These are phyloP conservation scores for Fusarium goolgardi DNA, from an alignment of 2,329 filamentous ascomycete species.

Conservation along the genomic window DNA sequence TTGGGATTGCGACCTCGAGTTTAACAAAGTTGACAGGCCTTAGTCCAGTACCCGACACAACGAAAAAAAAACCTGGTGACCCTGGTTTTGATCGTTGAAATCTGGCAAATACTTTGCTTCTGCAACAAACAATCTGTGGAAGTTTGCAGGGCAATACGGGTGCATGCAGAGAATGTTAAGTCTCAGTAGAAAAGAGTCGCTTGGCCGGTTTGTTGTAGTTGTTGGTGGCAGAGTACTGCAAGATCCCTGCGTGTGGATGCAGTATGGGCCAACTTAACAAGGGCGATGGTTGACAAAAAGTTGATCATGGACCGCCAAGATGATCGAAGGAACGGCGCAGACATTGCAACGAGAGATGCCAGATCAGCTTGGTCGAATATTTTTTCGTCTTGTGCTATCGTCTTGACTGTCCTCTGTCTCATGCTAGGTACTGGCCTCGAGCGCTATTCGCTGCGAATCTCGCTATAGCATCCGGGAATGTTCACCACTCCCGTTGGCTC, in stretches of 20 bases:
- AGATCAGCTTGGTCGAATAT: slow-evolving; percentile 60
- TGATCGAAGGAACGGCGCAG: slow-evolving; percentile 51
- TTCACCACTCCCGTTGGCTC: slow-evolving; percentile 53
- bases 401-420: slow-evolving; percentile 64
- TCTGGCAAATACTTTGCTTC: slow-evolving; percentile 7
- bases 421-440: slow-evolving; percentile 74
- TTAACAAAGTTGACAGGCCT: slow-evolving; percentile 11
- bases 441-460: slow-evolving; percentile 69
- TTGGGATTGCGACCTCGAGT: slow-evolving; percentile 1
- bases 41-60: slow-evolving; percentile 4
- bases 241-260: slow-evolving; percentile 26
- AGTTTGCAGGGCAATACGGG: slow-evolving; percentile 22
- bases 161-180: slow-evolving; percentile 22
- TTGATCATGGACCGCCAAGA: slow-evolving; percentile 40
- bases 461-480: slow-evolving; percentile 64
- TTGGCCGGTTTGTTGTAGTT: slow-evolving; percentile 19
- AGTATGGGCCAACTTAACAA: slow-evolving; percentile 21
- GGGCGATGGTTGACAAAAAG: slow-evolving; percentile 35
- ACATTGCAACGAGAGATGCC: slow-evolving; percentile 56
- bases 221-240: slow-evolving; percentile 21
- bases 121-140: slow-evolving; percentile 13
- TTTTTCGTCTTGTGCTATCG: slow-evolving; percentile 75
- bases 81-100: slow-evolving; percentile 12
- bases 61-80: not conserved
- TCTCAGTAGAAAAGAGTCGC: slow-evolving; percentile 2